Evolutionary conservation across 2,329 filamentous ascomycete species (phyloP), one percentile per base, ranked within the genome.

Genomic region (Metarhizium humberi): DNA sequence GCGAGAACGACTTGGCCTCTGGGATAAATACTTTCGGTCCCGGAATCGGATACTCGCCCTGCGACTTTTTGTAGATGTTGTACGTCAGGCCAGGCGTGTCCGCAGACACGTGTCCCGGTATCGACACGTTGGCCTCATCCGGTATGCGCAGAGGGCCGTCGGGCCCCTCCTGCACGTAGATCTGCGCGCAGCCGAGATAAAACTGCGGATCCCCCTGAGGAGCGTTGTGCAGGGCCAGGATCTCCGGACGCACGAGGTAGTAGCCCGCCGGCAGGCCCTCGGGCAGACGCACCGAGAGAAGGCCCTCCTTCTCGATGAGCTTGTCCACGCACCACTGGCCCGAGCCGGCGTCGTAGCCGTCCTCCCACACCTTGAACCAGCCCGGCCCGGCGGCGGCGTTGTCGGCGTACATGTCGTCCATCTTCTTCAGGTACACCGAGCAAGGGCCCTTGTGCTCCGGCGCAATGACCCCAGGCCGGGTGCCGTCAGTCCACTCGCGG

Each of bases 311-410:
- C 54, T 71, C 75, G 56, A 86, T 86, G 56, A 91, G 74, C 57
- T 81, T 82, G 64, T 88, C 81, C 3, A 84, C 86, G 69, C 87
- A 90, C 86, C 87, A 91, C 66, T 81, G 73, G 32, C 73, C 67
- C 2, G 74, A 73, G 5, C 66, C 61, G 5, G 71, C 66, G 62
- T 87, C 76, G 69, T 87, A 88, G 49, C 84, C 85, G 52, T 85
- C 78, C 56, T 88, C 79, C 75, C 79, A 89, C 65, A 91, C 80
- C 76, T 90, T 90, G 77, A 91, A 88, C 88, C 87, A 92, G 43
- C 87, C 87, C 52, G 75, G 71, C 4, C 87, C 86, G 29, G 77
- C 72, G 51, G 82, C 52, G 7, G 20, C 82, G 13, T 78, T 68
- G 59, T 76, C 72, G 25, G 65, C 66, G 13, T 71, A 71, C 56